Evolutionary conservation across 352 stramenopile species (phyloP).

Genomic region (Hyaloperonospora arabidopsidis): DNA sequence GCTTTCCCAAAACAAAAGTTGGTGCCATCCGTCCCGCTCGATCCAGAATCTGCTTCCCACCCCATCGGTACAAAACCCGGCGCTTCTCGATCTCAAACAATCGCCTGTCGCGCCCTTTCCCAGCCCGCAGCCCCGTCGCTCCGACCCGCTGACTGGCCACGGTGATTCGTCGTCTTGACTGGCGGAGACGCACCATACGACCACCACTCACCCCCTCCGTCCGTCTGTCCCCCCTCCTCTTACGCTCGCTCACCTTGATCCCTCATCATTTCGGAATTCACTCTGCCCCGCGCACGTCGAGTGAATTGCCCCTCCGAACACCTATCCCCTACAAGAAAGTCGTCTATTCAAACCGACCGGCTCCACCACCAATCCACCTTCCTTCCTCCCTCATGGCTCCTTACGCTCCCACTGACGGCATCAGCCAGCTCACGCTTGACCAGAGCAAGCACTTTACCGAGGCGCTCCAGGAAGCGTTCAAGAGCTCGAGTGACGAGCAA

Average conservation of each 20-base stretch:
- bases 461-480: conserved; percentile 72
- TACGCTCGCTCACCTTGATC: not conserved
- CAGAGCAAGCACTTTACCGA: conserved; percentile 88
- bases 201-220: conserved; percentile 1
- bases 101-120: conserved; percentile 18
- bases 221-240: not conserved
- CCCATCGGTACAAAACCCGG: too few relatives aligned
- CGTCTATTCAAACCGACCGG: conserved; percentile 8
- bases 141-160: conserved; percentile 23
- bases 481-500: conserved; percentile 57
- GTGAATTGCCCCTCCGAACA: conserved; percentile 25
- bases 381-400: conserved; percentile 45
- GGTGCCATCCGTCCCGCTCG: too few relatives aligned
- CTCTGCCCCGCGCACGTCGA: conserved; percentile 36
- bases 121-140: conserved; percentile 8
- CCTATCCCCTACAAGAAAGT: conserved; percentile 27
- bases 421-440: conserved; percentile 81
- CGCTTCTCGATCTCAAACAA: too few relatives aligned
- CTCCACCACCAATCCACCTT: too few relatives aligned
- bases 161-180: conserved; percentile 26
- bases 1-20: too few relatives aligned
- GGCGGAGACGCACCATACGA: conserved; percentile 22
- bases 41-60: too few relatives aligned
- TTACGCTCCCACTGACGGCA: conserved; percentile 72
- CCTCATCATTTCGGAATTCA: conserved; percentile 76